Conservation (phyloP, 805 yeast species). For the Yamadazyma kitorensis region DNA sequence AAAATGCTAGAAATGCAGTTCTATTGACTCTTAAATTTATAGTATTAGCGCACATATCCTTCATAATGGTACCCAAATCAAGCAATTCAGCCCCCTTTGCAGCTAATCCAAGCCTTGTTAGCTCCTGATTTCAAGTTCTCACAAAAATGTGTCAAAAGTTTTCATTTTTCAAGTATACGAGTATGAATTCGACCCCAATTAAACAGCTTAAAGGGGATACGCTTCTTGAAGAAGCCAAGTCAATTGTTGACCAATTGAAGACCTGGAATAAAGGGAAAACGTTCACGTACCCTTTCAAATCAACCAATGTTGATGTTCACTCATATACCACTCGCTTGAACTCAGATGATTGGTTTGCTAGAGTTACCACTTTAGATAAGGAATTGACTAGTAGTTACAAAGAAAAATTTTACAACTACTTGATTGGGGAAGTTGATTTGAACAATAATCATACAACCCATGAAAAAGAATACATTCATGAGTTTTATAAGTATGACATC, state of each 20-base stretch:
- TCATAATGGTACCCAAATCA: too few species aligned
- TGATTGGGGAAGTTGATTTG: slow-evolving; percentile 14
- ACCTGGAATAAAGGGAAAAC: slow-evolving; percentile 10
- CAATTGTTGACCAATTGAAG: slow-evolving; percentile 3
- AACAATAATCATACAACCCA: slow-evolving; percentile 28
- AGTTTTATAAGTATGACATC: slow-evolving; percentile 24
- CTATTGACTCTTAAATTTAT: too few species aligned
- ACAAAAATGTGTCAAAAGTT: too few species aligned
- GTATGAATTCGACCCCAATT: slow-evolving; percentile 5
- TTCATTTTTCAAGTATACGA: too few species aligned
- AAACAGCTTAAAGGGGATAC: background rate
- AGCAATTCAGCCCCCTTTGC: too few species aligned
- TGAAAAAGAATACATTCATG: slow-evolving; percentile 36
- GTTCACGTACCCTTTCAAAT: slow-evolving; percentile 1
- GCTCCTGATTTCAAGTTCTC: too few species aligned
- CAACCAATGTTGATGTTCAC: slow-evolving; percentile 1
- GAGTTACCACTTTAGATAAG: slow-evolving; percentile 11
- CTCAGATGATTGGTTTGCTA: slow-evolving; percentile 15
- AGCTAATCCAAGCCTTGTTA: too few species aligned
- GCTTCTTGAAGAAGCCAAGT: slow-evolving; percentile 6
- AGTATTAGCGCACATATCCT: too few species aligned
- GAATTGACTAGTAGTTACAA: slow-evolving; percentile 5
- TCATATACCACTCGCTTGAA: slow-evolving; percentile 4
- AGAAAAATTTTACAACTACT: slow-evolving; percentile 11
- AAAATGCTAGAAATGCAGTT: too few species aligned